phyloP scores from a whole-genome alignment of 1,284 basidiomycete species.

The Ustilago sp. region DNA sequence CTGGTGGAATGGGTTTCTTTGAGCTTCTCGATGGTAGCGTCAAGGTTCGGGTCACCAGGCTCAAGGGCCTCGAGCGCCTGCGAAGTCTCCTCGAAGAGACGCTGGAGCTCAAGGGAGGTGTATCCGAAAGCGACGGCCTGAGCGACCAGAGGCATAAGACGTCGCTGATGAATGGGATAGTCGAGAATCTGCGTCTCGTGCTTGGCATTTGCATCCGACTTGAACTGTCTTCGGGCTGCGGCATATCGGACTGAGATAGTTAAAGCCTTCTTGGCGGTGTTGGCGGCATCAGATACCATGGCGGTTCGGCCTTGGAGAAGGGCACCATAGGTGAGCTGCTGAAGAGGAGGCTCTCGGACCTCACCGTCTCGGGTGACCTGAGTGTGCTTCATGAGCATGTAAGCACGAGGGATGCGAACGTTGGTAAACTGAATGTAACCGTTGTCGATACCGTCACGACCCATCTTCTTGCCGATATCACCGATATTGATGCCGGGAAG shows the following conservation, averaged over 20 bases:
- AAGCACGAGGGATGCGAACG: conserved; percentile 74
- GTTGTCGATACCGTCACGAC: conserved; percentile 73
- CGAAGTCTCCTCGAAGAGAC: conserved; percentile 71
- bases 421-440: conserved; percentile 74
- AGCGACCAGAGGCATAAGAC: conserved; percentile 74
- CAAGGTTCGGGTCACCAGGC: conserved; percentile 70
- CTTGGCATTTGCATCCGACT: conserved; percentile 62
- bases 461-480: conserved; percentile 71
- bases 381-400: conserved; percentile 76
- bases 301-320: conserved; percentile 73
- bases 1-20: conserved; percentile 75
- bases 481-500: conserved; percentile 75
- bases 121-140: conserved; percentile 75
- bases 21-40: conserved; percentile 71
- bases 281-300: conserved; percentile 74
- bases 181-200: conserved; percentile 74
- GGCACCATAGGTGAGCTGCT: conserved; percentile 75
- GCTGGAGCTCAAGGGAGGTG: conserved; percentile 72
- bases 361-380: conserved; percentile 73
- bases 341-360: conserved; percentile 72
- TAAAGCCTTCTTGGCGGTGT: conserved; percentile 73
- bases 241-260: conserved; percentile 75
- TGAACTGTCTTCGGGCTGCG: conserved; percentile 74
- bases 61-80: conserved; percentile 73
- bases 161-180: conserved; percentile 75